Percentiles rank a stretch among this genome's conserved stretches.
These are phyloP conservation scores for Phytophthora ramorum DNA, from an alignment of 352 stramenopile genomes.

Conservation along the genomic window DNA sequence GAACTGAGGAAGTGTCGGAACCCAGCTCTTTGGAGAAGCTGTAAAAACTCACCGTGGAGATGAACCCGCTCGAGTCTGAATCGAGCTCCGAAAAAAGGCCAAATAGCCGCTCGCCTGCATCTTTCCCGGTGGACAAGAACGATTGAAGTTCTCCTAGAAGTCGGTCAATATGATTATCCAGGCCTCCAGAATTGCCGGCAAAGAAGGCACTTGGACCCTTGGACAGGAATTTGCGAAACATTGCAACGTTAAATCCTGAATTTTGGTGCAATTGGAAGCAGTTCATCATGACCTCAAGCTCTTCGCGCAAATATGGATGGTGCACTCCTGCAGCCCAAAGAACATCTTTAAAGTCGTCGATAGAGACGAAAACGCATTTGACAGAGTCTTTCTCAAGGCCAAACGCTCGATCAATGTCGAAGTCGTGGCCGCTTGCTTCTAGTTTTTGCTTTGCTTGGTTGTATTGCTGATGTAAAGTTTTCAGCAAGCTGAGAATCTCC, in stretches of 20 bases:
- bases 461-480: conserved; percentile 54
- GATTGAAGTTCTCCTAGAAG: conserved; percentile 64
- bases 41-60: conserved; percentile 74
- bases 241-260: conserved; percentile 53
- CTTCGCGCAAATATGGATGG: conserved; percentile 75
- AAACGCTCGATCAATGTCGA: conserved; percentile 60
- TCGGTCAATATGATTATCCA: conserved; percentile 66
- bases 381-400: conserved; percentile 45
- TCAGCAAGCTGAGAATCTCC: conserved; percentile 62
- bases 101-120: conserved; percentile 52
- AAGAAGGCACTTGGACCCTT: conserved; percentile 61
- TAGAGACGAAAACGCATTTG: conserved; percentile 48
- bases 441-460: conserved; percentile 31
- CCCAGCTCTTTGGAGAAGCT: conserved; percentile 68
- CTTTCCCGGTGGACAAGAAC: conserved; percentile 66
- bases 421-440: conserved; percentile 34
- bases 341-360: conserved; percentile 76
- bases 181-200: conserved; percentile 36
- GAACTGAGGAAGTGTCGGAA: conserved; percentile 62
- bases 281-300: conserved; percentile 60
- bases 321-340: conserved; percentile 68
- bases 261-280: conserved; percentile 58
- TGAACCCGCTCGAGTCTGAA: conserved; percentile 53
- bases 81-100: conserved; percentile 67
- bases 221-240: conserved; percentile 66